These are phyloP conservation scores for Lactarius akahatsu DNA, from an alignment of 768 basidiomycete genomes.

Conservation along the genomic window DNA sequence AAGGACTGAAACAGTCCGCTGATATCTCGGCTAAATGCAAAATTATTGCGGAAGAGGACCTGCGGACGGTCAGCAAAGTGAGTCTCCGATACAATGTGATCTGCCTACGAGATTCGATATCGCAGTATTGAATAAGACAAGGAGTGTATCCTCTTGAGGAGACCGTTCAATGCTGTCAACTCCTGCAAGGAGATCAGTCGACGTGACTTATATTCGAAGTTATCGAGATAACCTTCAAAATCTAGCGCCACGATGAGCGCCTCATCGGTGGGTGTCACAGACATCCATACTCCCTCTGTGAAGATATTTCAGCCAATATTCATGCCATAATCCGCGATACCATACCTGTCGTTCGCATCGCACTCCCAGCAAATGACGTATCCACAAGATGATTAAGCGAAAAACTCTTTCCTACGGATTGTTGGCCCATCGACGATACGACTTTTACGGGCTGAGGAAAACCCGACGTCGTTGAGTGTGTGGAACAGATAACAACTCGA, in stretches of 20 bases:
- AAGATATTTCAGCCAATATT: background rate
- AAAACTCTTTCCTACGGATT: slow-evolving; percentile 63
- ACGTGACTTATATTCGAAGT: background rate
- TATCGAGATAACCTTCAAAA: slow-evolving; percentile 50
- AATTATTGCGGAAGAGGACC: slow-evolving; percentile 68
- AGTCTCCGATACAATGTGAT: background rate
- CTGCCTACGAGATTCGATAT: slow-evolving; percentile 55
- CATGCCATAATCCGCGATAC: background rate
- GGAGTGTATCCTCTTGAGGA: slow-evolving; percentile 59
- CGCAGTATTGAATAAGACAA: slow-evolving; percentile 64
- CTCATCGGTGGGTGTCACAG: slow-evolving; percentile 59
- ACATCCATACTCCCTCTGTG: slow-evolving; percentile 64
- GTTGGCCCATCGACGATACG: slow-evolving; percentile 68
- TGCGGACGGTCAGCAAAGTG: slow-evolving; percentile 29
- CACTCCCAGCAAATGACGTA: slow-evolving; percentile 64
- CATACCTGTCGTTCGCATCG: slow-evolving; percentile 57
- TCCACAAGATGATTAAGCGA: slow-evolving; percentile 59
- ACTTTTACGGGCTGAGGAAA: slow-evolving; percentile 54
- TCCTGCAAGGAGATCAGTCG: slow-evolving; percentile 36
- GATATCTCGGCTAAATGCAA: slow-evolving; percentile 61
- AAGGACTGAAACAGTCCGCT: slow-evolving; percentile 61
- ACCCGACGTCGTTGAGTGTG: background rate
- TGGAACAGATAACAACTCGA: no score
- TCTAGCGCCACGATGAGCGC: slow-evolving; percentile 57
- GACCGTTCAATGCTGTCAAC: slow-evolving; percentile 66